phyloP scores from a whole-genome alignment of 2,329 filamentous ascomycete genomes.

The Colletotrichum caudatum region DNA sequence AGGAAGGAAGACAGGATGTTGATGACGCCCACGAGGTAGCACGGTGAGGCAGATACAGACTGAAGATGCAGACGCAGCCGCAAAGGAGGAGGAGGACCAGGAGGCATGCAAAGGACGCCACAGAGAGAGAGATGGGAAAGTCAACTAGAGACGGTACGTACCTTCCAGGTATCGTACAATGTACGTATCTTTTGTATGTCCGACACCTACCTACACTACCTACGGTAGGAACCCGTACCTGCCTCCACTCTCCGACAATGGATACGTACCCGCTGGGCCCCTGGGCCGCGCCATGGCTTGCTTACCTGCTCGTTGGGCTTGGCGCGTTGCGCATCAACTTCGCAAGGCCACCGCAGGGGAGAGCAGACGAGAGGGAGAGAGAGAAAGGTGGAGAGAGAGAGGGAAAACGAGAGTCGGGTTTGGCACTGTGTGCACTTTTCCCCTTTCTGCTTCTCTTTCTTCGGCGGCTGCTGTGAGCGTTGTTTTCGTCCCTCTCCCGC shows the following conservation, averaged over 20 bases:
- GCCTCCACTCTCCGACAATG: no score
- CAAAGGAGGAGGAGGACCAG: background rate
- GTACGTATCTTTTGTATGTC: background rate
- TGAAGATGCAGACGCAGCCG: background rate
- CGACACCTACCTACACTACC: no score
- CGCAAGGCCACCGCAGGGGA: background rate
- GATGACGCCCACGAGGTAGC: conserved; percentile 46
- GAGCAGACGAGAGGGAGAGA: background rate
- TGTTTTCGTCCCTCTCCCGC: background rate
- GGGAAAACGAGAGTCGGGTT: background rate
- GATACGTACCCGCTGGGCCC: background rate
- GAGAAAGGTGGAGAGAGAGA: background rate
- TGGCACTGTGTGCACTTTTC: background rate
- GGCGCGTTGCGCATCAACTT: conserved; percentile 2
- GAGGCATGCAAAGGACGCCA: background rate
- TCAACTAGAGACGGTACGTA: background rate
- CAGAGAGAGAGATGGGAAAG: background rate
- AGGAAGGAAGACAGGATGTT: background rate
- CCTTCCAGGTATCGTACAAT: no score
- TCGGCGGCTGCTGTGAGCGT: background rate
- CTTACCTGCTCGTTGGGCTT: background rate
- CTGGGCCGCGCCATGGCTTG: background rate
- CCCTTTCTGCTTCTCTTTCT: no score
- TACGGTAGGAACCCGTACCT: no score
- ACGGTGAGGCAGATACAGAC: conserved; percentile 1